Evolutionary conservation across 345 rosid species (phyloP).

Genomic region (Populus alba): DNA sequence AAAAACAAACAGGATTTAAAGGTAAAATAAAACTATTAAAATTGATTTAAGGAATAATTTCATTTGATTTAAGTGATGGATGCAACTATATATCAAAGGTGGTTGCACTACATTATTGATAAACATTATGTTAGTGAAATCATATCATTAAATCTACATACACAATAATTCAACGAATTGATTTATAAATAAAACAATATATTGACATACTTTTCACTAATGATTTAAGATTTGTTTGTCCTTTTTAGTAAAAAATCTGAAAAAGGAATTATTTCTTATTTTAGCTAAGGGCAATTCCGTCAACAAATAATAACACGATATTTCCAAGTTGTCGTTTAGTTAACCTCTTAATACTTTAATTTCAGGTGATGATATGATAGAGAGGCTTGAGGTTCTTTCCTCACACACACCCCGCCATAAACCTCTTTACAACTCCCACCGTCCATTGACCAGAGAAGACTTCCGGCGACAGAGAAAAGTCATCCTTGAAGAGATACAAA

Average conservation of each 20-base stretch:
- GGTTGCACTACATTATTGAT: no score
- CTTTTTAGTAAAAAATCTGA: background rate
- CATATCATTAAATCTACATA: no score
- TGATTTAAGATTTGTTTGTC: background rate
- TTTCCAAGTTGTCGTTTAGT: background rate
- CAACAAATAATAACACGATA: background rate
- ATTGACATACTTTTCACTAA: no score
- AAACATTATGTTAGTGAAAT: no score
- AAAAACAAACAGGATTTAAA: background rate
- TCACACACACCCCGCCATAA: background rate
- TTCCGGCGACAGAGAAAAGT: slow-evolving; percentile 9
- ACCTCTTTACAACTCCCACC: background rate
- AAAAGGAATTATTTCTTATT: background rate
- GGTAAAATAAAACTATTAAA: no score
- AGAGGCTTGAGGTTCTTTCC: background rate
- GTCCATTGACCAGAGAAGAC: slow-evolving; percentile 17
- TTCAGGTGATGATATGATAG: background rate
- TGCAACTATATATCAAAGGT: no score
- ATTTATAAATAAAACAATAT: no score
- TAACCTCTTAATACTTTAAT: background rate
- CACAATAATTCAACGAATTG: no score
- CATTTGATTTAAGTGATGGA: background rate
- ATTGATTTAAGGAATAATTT: background rate
- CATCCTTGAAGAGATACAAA: background rate
- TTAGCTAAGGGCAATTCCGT: background rate